Base-by-base conservation (phyloP, 441 rosid genomes). In the Pelargonium hybrid region DNA sequence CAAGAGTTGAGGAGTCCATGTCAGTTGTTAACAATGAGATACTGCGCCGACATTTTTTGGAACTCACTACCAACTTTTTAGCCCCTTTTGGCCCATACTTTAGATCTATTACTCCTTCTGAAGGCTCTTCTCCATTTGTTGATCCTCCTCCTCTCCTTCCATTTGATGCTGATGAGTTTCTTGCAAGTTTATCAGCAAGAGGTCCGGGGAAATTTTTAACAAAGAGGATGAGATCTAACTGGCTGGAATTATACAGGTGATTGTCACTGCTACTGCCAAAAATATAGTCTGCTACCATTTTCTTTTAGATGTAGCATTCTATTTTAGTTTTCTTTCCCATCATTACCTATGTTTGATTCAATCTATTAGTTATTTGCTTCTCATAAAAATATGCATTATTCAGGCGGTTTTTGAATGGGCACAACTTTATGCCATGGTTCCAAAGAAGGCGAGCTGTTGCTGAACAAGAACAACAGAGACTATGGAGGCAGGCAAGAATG, bases 1-100 rank as follows among this genome's bases (percentile, higher is more conserved):
- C 98, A 0, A 87, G 96, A 84, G 93, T 91, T 70, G 99, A 94
- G 88, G 98, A 92, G 79, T 90, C 99, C 6, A 94, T 94, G 99
- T 92, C 99, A 3, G 91, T 94, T 34, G 99, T 94, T 70, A 94
- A 94, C 79, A 94, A 94, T 73, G 98, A 92, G 83, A 92, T 94
- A 76, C 76, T 94, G 69, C 84, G 97, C 23, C 84, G 99, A 71
- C 99, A 94, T 83, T 94, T 94, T 85, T 83, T 92, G 87, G 99
- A 92, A 82, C 96, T 94, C 25, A 92, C 99, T 15, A 90, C 98
- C 66, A 94, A 94, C 77, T 90, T 94, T 74, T 84, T 94, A 84
- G 88, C 99, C 50, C 98, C 99, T 71, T 94, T 94, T 85, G 97
- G 98, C 65, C 99, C 99, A 26, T 94, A 87, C 73, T 88, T 92